These are phyloP conservation scores for barrel medic (Medicago truncatula) DNA, from an alignment of 306 rosid species.

Conservation along the genomic window DNA sequence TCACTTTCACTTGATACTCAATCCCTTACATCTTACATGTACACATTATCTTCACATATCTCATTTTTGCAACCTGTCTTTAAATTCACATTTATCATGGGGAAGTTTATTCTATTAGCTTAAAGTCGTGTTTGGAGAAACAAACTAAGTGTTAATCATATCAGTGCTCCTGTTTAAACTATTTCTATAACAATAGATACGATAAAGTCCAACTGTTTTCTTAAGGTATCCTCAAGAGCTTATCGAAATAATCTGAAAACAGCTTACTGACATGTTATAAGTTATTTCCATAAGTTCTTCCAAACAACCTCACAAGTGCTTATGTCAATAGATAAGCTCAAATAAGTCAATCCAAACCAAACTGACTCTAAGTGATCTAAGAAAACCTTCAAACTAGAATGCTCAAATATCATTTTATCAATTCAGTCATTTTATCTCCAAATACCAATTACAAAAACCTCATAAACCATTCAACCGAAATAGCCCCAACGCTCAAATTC, in stretches of 20 bases:
- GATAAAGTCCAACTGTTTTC: neutral
- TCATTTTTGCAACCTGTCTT: neutral
- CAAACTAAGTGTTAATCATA: neutral
- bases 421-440: conserved; percentile 3
- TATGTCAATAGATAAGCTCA: neutral
- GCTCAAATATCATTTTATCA: conserved; percentile 5
- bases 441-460: conserved; percentile 20
- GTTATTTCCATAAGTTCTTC: neutral
- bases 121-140: neutral
- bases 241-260: neutral
- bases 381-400: neutral
- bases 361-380: no score
- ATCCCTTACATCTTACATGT: neutral
- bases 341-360: neutral
- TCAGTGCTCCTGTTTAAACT: neutral
- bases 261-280: neutral
- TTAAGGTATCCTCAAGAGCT: neutral
- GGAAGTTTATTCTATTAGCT: neutral
- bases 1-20: neutral
- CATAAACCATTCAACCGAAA: conserved; percentile 16
- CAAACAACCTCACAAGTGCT: neutral
- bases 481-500: conserved; percentile 22
- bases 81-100: neutral
- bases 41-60: neutral
- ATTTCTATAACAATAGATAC: neutral